phyloP scores from a whole-genome alignment of 768 basidiomycete species.

The Psilocybe subaeruginosa region DNA sequence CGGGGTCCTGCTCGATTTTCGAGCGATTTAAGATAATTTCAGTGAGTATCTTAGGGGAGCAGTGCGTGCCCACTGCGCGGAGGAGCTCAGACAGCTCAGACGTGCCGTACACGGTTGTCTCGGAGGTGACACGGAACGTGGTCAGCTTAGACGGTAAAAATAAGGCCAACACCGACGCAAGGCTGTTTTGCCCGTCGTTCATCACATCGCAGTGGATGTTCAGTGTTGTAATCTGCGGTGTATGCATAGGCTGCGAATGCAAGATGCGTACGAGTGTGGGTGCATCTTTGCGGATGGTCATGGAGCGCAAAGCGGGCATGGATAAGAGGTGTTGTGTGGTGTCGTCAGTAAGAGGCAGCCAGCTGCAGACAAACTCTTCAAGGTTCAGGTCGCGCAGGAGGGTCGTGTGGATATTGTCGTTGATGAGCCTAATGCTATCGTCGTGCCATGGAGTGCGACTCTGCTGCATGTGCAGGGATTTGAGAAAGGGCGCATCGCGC shows the following conservation, averaged over 20 bases:
- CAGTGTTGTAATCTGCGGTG: not conserved
- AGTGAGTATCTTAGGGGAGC: not conserved
- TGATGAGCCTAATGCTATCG: not conserved
- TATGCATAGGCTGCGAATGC: not conserved
- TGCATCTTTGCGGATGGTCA: not conserved
- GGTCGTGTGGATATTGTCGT: not conserved
- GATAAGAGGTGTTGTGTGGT: not conserved
- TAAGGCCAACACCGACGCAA: not conserved
- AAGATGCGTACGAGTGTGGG: not conserved
- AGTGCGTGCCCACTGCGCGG: not conserved
- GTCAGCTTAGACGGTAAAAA: conserved; percentile 2
- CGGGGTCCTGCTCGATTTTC: not conserved
- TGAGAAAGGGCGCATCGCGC: not conserved
- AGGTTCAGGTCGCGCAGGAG: conserved; percentile 1
- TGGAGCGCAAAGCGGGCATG: conserved; percentile 4
- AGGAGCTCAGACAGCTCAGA: not conserved
- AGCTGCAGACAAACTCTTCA: conserved; percentile 12
- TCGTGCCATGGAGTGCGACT: not conserved
- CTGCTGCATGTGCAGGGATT: not conserved
- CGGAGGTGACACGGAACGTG: not conserved
- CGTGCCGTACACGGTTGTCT: not conserved
- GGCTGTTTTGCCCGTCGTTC: not conserved
- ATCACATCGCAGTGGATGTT: not conserved
- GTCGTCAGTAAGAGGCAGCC: conserved; percentile 1
- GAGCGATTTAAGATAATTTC: not conserved